Evolutionary conservation across 352 stramenopile species (phyloP).

Genomic region (Blastocystis sp.): DNA sequence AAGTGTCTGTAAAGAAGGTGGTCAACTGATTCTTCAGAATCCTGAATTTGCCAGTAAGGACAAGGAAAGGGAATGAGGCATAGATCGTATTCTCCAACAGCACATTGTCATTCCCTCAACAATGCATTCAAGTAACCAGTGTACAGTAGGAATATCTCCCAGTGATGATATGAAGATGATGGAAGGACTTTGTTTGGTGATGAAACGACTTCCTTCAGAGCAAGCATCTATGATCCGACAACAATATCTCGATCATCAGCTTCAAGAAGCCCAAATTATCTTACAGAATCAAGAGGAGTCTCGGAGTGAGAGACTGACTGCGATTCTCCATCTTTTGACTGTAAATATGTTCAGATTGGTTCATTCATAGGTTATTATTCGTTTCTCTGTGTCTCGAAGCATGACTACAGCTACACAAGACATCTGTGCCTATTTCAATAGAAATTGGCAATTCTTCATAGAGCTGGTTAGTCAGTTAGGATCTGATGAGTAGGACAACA

Average conservation of each 20-base stretch:
- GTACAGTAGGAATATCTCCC: background rate
- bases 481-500: background rate
- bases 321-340: background rate
- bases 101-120: background rate
- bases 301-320: background rate
- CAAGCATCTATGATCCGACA: background rate
- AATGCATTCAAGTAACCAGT: background rate
- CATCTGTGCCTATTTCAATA: background rate
- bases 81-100: background rate
- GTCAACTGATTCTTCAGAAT: background rate
- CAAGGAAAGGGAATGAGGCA: background rate
- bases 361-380: background rate
- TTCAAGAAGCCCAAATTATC: background rate
- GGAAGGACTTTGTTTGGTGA: background rate
- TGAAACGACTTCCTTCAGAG: background rate
- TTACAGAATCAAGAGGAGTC: background rate
- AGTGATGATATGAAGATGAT: background rate
- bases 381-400: background rate
- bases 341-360: background rate
- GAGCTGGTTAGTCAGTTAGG: background rate
- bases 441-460: slow-evolving; percentile 6
- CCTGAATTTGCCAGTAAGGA: background rate
- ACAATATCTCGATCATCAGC: background rate
- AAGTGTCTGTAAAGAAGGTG: slow-evolving; percentile 1
- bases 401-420: background rate